Percentiles rank a stretch among this genome's conserved stretches.
These are phyloP conservation scores for Scheffersomyces insectosa DNA, from an alignment of 1,139 yeast species.

Conservation along the genomic window DNA sequence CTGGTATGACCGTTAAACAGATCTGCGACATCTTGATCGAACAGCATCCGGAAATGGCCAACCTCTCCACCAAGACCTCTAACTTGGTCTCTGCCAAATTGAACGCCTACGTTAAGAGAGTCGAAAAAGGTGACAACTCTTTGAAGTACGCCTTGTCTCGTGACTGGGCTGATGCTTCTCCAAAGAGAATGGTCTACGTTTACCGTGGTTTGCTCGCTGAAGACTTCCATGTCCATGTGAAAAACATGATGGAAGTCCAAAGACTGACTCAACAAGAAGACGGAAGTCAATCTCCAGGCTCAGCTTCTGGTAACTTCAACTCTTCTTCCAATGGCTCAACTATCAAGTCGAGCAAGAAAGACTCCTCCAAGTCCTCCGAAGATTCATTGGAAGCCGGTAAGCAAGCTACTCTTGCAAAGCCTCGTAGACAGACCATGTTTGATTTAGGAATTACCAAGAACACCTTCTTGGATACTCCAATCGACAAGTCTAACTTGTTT, in stretches of 20 bases:
- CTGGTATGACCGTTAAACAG: slow-evolving; percentile 85
- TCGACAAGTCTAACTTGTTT: slow-evolving; percentile 55
- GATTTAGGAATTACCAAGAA: slow-evolving; percentile 47
- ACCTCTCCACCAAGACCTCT: slow-evolving; percentile 75
- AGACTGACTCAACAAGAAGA: slow-evolving; percentile 18
- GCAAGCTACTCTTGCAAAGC: slow-evolving; percentile 27
- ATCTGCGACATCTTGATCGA: slow-evolving; percentile 73
- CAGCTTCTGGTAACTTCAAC: slow-evolving; percentile 5
- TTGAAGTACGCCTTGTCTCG: slow-evolving; percentile 73
- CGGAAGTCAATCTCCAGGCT: slow-evolving; percentile 18
- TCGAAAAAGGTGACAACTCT: slow-evolving; percentile 75
- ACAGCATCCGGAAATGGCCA: slow-evolving; percentile 80
- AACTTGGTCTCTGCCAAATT: slow-evolving; percentile 78
- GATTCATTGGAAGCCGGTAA: slow-evolving; percentile 31
- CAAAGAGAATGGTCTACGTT: slow-evolving; percentile 84
- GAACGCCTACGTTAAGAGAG: slow-evolving; percentile 80
- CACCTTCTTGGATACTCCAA: slow-evolving; percentile 49
- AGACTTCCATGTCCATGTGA: slow-evolving; percentile 71
- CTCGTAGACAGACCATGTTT: slow-evolving; percentile 50
- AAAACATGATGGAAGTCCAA: slow-evolving; percentile 49
- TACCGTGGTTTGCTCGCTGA: slow-evolving; percentile 74
- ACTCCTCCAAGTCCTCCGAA: slow-evolving; percentile 8
- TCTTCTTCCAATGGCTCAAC: slow-evolving; percentile 6
- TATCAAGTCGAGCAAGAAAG: neutral
- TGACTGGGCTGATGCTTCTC: slow-evolving; percentile 89